phyloP scores from a whole-genome alignment of 2,329 filamentous ascomycete genomes.

The Rutstroemia sp. region DNA sequence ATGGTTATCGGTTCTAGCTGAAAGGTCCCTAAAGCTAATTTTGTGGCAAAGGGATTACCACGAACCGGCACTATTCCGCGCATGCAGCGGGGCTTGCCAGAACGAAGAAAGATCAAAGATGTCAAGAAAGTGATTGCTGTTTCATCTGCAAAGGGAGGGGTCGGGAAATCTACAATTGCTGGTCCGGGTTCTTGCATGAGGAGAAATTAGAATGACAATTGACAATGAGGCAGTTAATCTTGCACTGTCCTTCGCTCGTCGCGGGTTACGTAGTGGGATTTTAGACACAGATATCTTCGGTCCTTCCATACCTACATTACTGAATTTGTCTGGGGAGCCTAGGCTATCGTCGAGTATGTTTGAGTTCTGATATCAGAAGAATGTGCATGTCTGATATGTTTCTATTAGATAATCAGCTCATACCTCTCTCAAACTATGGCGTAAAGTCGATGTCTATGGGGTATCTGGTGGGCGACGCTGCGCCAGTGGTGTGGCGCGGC shows the following conservation, averaged over 20 bases:
- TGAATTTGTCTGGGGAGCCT: slow-evolving; percentile 75
- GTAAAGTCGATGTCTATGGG: slow-evolving; percentile 99
- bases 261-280: slow-evolving; percentile 76
- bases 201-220: neutral
- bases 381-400: slow-evolving; percentile 23
- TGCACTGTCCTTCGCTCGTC: slow-evolving; percentile 75
- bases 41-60: slow-evolving; percentile 63
- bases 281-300: slow-evolving; percentile 96
- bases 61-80: slow-evolving; percentile 66
- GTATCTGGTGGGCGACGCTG: slow-evolving; percentile 72
- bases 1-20: slow-evolving; percentile 23
- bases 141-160: slow-evolving; percentile 95
- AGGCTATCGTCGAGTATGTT: slow-evolving; percentile 62
- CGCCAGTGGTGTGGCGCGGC: slow-evolving; percentile 89
- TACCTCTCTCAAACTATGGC: slow-evolving; percentile 90
- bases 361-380: slow-evolving; percentile 1
- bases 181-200: slow-evolving; percentile 40
- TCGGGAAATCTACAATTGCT: slow-evolving; percentile 91
- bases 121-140: slow-evolving; percentile 94
- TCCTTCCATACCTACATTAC: slow-evolving; percentile 83
- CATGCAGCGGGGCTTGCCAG: slow-evolving; percentile 73
- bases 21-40: neutral
- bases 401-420: slow-evolving; percentile 61
- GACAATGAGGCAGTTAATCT: slow-evolving; percentile 54
- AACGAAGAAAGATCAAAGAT: slow-evolving; percentile 71